Evolutionary conservation across 1,284 basidiomycete genomes (phyloP).

Genomic region (Xerocomus nothofagi): DNA sequence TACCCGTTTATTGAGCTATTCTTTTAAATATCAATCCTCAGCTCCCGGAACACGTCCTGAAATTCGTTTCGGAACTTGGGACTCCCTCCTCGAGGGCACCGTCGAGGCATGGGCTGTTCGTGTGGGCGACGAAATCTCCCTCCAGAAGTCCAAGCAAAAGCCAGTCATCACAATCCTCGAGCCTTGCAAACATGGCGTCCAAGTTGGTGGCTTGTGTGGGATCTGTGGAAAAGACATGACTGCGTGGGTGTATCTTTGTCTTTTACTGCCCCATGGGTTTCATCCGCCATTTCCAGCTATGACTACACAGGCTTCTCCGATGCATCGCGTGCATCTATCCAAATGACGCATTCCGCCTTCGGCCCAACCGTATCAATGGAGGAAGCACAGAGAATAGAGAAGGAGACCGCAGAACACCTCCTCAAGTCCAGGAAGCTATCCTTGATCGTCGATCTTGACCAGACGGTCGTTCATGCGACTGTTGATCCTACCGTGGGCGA

Average conservation of each 20-base stretch:
- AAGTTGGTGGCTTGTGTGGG: conserved; percentile 89
- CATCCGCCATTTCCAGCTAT: conserved; percentile 47
- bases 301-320: conserved; percentile 88
- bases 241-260: conserved; percentile 53
- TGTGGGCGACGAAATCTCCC: conserved; percentile 58
- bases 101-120: conserved; percentile 66
- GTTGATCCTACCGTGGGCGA: conserved; percentile 98
- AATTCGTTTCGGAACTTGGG: conserved; percentile 85
- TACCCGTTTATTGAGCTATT: conserved; percentile 75
- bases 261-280: conserved; percentile 9
- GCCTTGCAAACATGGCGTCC: conserved; percentile 92
- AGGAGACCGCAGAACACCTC: conserved; percentile 77
- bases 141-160: conserved; percentile 52
- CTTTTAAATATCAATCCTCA: conserved; percentile 57
- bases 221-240: conserved; percentile 94
- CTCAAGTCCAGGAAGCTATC: conserved; percentile 80
- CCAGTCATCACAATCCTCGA: conserved; percentile 71
- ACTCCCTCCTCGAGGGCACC: conserved; percentile 77
- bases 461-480: conserved; percentile 98
- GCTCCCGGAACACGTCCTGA: conserved; percentile 50
- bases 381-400: conserved; percentile 88
- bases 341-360: conserved; percentile 82
- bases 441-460: conserved; percentile 97
- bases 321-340: conserved; percentile 76
- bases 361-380: conserved; percentile 78